phyloP scores from a whole-genome alignment of 1,284 basidiomycete genomes.

The Austropuccinia psidii region DNA sequence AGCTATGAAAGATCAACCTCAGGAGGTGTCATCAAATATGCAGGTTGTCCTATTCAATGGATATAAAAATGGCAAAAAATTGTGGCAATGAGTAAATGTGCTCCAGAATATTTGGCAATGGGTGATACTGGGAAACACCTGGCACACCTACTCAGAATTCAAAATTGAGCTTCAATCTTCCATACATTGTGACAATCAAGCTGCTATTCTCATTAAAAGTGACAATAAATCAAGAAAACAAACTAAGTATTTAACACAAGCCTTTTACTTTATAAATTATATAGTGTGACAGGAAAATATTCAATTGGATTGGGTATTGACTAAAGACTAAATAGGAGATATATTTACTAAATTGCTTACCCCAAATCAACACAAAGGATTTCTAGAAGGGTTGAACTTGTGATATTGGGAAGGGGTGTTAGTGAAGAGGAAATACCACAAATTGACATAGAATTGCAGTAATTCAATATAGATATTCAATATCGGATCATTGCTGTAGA shows the following conservation, averaged over 20 bases:
- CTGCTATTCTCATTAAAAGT: background rate
- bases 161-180: background rate
- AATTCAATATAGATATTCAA: too few relatives aligned
- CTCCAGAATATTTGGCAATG: background rate
- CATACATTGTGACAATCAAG: slow-evolving; percentile 9
- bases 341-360: background rate
- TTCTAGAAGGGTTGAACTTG: too few relatives aligned
- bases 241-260: background rate
- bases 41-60: background rate
- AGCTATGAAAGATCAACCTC: background rate
- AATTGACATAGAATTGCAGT: too few relatives aligned
- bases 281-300: background rate
- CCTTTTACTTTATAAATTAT: slow-evolving; percentile 10
- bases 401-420: background rate
- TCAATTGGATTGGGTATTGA: background rate
- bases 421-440: too few relatives aligned
- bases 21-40: background rate
- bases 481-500: too few relatives aligned
- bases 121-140: background rate
- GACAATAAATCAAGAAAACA: slow-evolving; percentile 18
- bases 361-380: background rate
- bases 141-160: background rate
- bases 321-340: background rate
- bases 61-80: background rate
- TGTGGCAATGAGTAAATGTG: slow-evolving; percentile 6